Evolutionary conservation across 805 yeast genomes (phyloP).

Genomic region (Brettanomyces bruxellensis): DNA sequence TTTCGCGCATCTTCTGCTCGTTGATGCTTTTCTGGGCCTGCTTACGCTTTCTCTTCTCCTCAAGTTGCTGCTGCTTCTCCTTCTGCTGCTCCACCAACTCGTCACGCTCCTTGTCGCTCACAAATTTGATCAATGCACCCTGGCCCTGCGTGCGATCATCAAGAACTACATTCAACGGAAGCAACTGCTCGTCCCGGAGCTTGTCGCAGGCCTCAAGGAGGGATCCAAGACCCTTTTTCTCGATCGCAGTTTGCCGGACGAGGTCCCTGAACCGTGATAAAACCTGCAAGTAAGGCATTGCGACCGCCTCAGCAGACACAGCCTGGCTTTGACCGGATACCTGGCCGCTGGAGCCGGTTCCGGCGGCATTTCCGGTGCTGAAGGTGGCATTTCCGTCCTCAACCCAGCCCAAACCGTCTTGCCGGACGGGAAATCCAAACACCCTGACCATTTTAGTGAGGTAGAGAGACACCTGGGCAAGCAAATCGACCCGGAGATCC

Average conservation of each 20-base stretch:
- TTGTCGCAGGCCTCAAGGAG: conserved; percentile 66
- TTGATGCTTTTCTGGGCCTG: conserved; percentile 50
- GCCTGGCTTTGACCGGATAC: neutral
- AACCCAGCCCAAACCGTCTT: conserved; percentile 77
- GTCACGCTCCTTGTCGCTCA: conserved; percentile 57
- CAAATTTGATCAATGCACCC: conserved; percentile 76
- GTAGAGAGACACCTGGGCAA: conserved; percentile 57
- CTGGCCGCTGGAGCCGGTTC: conserved; percentile 5
- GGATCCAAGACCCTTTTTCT: conserved; percentile 38
- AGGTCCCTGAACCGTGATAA: conserved; percentile 75
- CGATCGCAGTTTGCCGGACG: conserved; percentile 68
- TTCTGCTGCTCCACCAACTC: conserved; percentile 55
- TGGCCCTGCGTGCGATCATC: conserved; percentile 80
- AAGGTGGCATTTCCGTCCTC: conserved; percentile 21
- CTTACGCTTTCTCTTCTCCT: conserved; percentile 31
- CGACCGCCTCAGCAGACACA: conserved; percentile 48
- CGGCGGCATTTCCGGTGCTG: neutral
- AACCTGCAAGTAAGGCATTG: conserved; percentile 72
- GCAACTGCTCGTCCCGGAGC: conserved; percentile 61
- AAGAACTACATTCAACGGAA: conserved; percentile 70
- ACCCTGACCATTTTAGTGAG: conserved; percentile 61
- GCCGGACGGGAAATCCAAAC: conserved; percentile 67
- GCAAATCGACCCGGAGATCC: conserved; percentile 53
- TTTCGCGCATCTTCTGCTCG: conserved; percentile 56
- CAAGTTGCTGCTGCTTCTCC: conserved; percentile 43